A percentile compares a stretch with the other conserved stretches of the same genome.
These are phyloP conservation scores for Coemansia sp. DNA, from an alignment of 192 early-diverging fungal genomes.

Conservation along the genomic window DNA sequence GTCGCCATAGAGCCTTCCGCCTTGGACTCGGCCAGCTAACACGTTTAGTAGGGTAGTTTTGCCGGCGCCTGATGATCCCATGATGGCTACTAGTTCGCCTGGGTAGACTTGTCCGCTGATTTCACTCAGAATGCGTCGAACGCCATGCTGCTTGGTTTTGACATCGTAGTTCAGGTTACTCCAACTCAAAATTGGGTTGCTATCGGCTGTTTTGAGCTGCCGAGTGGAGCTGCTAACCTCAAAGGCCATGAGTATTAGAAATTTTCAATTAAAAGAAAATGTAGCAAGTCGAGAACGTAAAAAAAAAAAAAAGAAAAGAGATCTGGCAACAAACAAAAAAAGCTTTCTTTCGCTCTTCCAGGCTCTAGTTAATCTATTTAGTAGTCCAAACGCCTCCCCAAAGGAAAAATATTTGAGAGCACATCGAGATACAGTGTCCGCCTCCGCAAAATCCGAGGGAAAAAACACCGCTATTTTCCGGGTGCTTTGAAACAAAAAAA, in stretches of 20 bases:
- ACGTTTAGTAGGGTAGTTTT: slow-evolving; percentile 82
- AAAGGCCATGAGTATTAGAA: not conserved
- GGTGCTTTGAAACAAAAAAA: not conserved
- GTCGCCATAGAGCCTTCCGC: slow-evolving; percentile 56
- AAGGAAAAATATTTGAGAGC: not conserved
- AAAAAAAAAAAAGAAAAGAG: not conserved
- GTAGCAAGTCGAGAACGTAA: not conserved
- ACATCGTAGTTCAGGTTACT: slow-evolving; percentile 42
- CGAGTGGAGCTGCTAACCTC: not conserved
- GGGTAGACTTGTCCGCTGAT: slow-evolving; percentile 70
- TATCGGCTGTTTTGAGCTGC: not conserved
- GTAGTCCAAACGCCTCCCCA: not conserved
- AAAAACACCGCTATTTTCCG: not conserved
- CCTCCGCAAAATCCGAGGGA: not conserved
- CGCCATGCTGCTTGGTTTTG: slow-evolving; percentile 29
- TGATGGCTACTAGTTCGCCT: slow-evolving; percentile 80
- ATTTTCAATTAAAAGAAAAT: not conserved
- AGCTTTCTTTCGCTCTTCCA: not conserved
- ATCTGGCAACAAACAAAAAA: not conserved
- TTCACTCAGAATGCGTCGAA: slow-evolving; percentile 56
- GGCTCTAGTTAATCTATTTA: not conserved
- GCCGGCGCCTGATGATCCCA: slow-evolving; percentile 89
- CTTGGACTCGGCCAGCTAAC: slow-evolving; percentile 63
- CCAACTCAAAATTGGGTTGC: slow-evolving; percentile 39
- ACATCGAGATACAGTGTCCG: not conserved